Conservation (phyloP, 1,139 yeast genomes). For the Scheffersomyces lignicola region DNA sequence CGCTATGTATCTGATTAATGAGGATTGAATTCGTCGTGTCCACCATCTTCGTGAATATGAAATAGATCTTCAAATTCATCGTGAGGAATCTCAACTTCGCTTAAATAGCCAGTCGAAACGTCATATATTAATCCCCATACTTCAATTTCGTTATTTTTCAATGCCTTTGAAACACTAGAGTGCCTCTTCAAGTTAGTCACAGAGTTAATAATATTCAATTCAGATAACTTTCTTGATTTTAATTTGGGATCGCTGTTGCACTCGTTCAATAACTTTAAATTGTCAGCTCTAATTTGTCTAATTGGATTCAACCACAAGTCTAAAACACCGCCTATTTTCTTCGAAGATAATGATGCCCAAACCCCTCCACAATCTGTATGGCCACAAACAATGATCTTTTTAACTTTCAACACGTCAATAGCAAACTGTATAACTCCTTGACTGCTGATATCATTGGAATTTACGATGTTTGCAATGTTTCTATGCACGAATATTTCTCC, state of each 20-base stretch:
- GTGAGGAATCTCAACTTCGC: conserved; percentile 52
- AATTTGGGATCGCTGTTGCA: conserved; percentile 48
- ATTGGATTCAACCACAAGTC: conserved; percentile 79
- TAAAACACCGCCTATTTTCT: conserved; percentile 70
- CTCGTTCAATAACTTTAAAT: conserved; percentile 48
- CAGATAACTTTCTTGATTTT: conserved; percentile 68
- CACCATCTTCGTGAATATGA: conserved; percentile 45
- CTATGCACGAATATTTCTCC: conserved; percentile 96
- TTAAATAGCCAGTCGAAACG: conserved; percentile 73
- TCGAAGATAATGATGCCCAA: conserved; percentile 77
- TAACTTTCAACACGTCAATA: conserved; percentile 80
- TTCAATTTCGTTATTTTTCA: conserved; percentile 70
- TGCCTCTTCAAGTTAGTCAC: conserved; percentile 62
- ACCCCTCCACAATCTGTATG: conserved; percentile 98
- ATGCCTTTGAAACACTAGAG: conserved; percentile 73
- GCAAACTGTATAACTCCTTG: conserved; percentile 90
- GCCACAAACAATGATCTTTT: conserved; percentile 89
- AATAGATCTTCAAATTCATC: conserved; percentile 54
- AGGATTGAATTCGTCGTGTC: conserved; percentile 20
- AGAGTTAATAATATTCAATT: conserved; percentile 71
- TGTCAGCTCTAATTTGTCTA: conserved; percentile 65
- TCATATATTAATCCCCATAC: conserved; percentile 90
- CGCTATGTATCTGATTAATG: conserved; percentile 11
- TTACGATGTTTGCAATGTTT: conserved; percentile 83
- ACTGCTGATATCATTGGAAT: conserved; percentile 70